Evolutionary conservation across 2,329 filamentous ascomycete genomes (phyloP).

Genomic region (Thielaviopsis musarum): DNA sequence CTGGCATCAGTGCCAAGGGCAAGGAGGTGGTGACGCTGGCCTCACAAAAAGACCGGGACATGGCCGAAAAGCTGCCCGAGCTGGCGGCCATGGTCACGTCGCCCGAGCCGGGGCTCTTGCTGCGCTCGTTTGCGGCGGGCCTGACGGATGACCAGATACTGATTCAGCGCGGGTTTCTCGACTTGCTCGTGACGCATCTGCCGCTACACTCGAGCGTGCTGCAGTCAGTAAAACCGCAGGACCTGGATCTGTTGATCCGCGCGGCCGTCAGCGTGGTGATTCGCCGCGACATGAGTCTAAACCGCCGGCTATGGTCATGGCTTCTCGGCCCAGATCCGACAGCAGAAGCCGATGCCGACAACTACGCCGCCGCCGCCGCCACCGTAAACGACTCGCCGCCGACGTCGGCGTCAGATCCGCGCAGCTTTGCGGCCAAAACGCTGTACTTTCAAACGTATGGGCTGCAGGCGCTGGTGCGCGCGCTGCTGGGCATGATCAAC

Average conservation of each 20-base stretch:
- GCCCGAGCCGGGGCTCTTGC: slow-evolving; percentile 77
- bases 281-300: slow-evolving; percentile 89
- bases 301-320: slow-evolving; percentile 91
- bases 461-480: slow-evolving; percentile 53
- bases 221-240: slow-evolving; percentile 55
- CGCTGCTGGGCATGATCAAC: slow-evolving; percentile 62
- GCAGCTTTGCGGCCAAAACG: slow-evolving; percentile 40
- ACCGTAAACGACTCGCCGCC: slow-evolving; percentile 30
- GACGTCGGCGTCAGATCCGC: slow-evolving; percentile 25
- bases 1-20: slow-evolving; percentile 21
- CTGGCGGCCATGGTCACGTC: slow-evolving; percentile 54
- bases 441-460: slow-evolving; percentile 76
- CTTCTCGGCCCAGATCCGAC: slow-evolving; percentile 63
- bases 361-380: slow-evolving; percentile 29
- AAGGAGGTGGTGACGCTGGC: slow-evolving; percentile 18
- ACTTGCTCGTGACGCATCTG: slow-evolving; percentile 77
- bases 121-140: slow-evolving; percentile 84
- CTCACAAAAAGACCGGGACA: slow-evolving; percentile 22
- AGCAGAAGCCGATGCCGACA: slow-evolving; percentile 6
- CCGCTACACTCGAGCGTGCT: slow-evolving; percentile 71
- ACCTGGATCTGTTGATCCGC: slow-evolving; percentile 65
- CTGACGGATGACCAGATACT: slow-evolving; percentile 75
- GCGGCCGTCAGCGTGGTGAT: slow-evolving; percentile 78
- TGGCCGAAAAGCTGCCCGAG: background rate
- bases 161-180: slow-evolving; percentile 85